Conservation (phyloP, 257 asterid species). For the Solanum gandarillasii region DNA sequence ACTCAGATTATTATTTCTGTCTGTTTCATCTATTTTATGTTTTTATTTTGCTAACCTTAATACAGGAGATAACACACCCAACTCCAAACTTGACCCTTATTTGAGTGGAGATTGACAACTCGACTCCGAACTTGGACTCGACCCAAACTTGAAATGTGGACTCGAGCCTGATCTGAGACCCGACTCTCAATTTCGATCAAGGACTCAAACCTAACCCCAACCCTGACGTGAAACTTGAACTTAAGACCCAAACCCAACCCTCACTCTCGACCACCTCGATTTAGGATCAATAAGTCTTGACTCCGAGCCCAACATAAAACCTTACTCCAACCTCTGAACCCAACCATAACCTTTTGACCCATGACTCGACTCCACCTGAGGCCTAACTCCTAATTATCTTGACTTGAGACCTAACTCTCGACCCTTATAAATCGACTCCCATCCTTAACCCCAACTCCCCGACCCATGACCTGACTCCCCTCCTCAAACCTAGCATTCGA, state of each 20-base stretch:
- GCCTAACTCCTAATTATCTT: too few relatives aligned
- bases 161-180: not conserved
- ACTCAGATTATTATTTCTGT: too few relatives aligned
- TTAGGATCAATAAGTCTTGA: too few relatives aligned
- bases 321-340: not conserved
- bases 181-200: not conserved
- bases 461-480: not conserved
- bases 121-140: too few relatives aligned
- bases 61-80: too few relatives aligned
- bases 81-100: not conserved
- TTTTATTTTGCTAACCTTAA: too few relatives aligned
- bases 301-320: not conserved
- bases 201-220: not conserved
- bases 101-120: not conserved
- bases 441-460: not conserved
- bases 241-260: not conserved
- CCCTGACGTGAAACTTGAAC: not conserved
- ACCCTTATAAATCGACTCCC: too few relatives aligned
- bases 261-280: not conserved
- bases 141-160: too few relatives aligned
- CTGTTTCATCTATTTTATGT: too few relatives aligned
- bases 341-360: not conserved
- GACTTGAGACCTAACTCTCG: not conserved
- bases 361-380: not conserved
- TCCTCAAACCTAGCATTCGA: too few relatives aligned